Conservation (phyloP, 2,329 filamentous ascomycete genomes). For the Epichloe coenophiala region DNA sequence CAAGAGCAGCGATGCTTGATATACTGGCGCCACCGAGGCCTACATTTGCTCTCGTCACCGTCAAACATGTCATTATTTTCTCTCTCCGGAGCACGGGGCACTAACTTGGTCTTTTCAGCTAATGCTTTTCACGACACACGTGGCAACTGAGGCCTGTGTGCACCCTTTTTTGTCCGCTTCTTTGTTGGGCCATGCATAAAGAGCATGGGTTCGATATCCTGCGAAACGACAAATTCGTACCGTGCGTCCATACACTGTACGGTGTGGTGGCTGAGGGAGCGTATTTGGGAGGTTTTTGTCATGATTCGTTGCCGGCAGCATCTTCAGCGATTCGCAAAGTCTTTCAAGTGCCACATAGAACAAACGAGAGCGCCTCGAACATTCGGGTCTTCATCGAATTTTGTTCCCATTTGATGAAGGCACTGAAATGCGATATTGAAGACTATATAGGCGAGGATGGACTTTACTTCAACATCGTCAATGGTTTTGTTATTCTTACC, state of each 20-base stretch:
- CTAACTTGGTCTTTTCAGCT: neutral
- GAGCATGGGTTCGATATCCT: neutral
- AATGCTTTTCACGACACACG: constrained; percentile 2
- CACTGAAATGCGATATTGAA: no score
- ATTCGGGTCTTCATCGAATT: no score
- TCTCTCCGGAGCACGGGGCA: no score
- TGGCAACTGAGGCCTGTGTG: neutral
- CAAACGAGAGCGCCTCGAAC: no score
- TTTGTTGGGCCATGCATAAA: neutral
- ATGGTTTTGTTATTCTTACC: no score
- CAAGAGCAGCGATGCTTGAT: neutral
- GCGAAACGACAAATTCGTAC: neutral
- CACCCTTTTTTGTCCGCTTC: neutral
- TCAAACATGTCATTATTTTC: neutral
- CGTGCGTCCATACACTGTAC: neutral
- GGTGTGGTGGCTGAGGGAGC: neutral
- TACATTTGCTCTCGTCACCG: neutral
- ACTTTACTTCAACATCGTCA: no score
- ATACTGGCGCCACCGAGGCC: neutral
- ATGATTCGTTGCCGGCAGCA: no score
- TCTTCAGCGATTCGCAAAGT: no score
- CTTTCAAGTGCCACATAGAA: no score
- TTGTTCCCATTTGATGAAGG: no score
- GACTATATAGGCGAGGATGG: no score
- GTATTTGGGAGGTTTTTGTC: no score